A percentile compares a stretch with the other conserved stretches of the same genome.
phyloP scores from a whole-genome alignment of 148 eudicot species.

The Nepenthes mirabilis region DNA sequence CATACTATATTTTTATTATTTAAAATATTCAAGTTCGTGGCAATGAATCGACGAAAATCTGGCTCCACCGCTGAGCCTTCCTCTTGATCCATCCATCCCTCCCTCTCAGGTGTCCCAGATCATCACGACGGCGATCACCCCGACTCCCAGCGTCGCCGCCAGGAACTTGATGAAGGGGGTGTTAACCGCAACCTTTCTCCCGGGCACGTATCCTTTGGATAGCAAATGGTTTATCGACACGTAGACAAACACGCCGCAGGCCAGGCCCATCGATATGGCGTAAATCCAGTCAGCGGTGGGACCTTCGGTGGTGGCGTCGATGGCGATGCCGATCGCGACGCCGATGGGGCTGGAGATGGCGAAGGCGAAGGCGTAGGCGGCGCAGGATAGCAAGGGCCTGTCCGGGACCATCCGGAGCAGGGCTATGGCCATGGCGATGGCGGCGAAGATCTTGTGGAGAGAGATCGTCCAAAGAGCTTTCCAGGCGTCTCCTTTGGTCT shows the following conservation, averaged over 20 bases:
- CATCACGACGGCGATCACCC: slow-evolving; percentile 61
- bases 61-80: no score
- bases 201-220: slow-evolving; percentile 35
- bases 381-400: slow-evolving; percentile 43
- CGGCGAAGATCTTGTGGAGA: slow-evolving; percentile 58
- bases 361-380: slow-evolving; percentile 45
- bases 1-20: no score
- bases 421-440: slow-evolving; percentile 59
- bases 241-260: slow-evolving; percentile 55
- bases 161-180: slow-evolving; percentile 29
- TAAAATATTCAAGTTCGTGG: no score
- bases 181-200: slow-evolving; percentile 16
- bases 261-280: slow-evolving; percentile 56
- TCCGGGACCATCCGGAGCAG: slow-evolving; percentile 50
- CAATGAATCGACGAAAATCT: no score
- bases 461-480: slow-evolving; percentile 57
- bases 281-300: slow-evolving; percentile 48
- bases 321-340: slow-evolving; percentile 47
- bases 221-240: slow-evolving; percentile 53
- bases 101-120: slow-evolving; percentile 47
- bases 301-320: slow-evolving; percentile 45
- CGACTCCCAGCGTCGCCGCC: slow-evolving; percentile 41
- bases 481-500: slow-evolving; percentile 49
- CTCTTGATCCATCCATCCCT: no score
- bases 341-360: slow-evolving; percentile 61